Evolutionary conservation across 306 rosid species (phyloP), one percentile per base, ranked within the genome.

Genomic region (Cicer yamashitae): DNA sequence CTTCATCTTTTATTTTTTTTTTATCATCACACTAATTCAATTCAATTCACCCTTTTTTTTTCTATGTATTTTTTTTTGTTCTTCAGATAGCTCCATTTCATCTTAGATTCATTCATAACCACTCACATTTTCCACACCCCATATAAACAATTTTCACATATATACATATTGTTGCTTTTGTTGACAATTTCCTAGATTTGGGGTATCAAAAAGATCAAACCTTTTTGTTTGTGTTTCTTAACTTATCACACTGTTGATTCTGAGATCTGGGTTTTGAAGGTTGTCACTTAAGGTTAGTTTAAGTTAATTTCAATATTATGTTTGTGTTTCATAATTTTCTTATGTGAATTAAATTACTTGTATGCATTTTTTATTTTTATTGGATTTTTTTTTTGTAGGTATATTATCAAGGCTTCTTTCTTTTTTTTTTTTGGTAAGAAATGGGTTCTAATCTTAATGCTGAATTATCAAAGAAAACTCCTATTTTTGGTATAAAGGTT

Each of bases 381-480:
- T 72, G 70, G 14, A 82, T 62, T 50, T 20, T 60, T 6, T 11
- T 48, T 52, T 9, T 86, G 85, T 79, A 89, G 91, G 91, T 77
- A 6, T 44, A 13, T 8, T 3, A 71, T 57, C 64, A 15, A 37
- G 81, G 71, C 40, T 73, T 67, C 34, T 67, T 67, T 46, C 30
- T 25, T 25, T 2, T 30, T 3, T 25, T 25, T 25, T 25, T 25
- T 25, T 0, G 34, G 6, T 73, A 56, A 44, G 75, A 69, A 64
- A 94, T 94, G 98, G 90, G 85, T 73, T 73, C 82, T 40, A 73
- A 78, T 88, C 93, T 94, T 43, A 87, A 77, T 59, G 85, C 84
- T 46, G 91, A 85, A 71, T 79, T 94, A 14, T 89, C 96, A 66
- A 88, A 90, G 96, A 82, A 79, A 82, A 86, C 93, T 67, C 67